Conservation (phyloP, 768 basidiomycete species). For the Paxillus involutus region DNA sequence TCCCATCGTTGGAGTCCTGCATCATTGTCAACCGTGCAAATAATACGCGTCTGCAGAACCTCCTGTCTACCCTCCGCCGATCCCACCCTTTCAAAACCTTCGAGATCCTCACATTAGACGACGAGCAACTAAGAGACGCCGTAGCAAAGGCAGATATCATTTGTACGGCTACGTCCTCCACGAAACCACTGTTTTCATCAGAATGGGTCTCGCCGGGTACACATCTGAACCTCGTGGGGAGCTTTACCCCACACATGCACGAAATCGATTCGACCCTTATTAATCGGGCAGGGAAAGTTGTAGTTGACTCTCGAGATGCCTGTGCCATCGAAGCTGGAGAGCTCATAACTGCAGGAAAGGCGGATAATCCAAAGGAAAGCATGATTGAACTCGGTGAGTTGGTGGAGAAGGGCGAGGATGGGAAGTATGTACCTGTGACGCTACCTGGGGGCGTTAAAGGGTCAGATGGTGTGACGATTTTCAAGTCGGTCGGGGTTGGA, state of each 20-base stretch:
- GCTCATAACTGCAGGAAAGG: constrained; percentile 51
- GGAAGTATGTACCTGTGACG: constrained; percentile 10
- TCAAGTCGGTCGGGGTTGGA: constrained; percentile 87
- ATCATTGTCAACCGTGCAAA: constrained; percentile 63
- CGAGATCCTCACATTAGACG: constrained; percentile 6
- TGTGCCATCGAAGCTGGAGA: constrained; percentile 83
- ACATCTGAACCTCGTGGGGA: constrained; percentile 77
- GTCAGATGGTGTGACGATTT: constrained; percentile 63
- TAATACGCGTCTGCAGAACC: constrained; percentile 45
- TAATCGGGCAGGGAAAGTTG: constrained; percentile 49
- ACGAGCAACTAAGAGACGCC: constrained; percentile 7
- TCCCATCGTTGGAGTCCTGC: constrained; percentile 50
- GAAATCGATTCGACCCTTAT: constrained; percentile 68
- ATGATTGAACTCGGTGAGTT: constrained; percentile 74
- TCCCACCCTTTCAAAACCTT: constrained; percentile 27
- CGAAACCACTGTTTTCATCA: constrained; percentile 66
- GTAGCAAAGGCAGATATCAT: constrained; percentile 45
- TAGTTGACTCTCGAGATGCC: constrained; percentile 75
- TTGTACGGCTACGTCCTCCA: constrained; percentile 73
- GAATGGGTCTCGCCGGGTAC: constrained; percentile 60
- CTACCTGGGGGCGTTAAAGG: constrained; percentile 10
- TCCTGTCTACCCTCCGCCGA: constrained; percentile 32
- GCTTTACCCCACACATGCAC: constrained; percentile 78
- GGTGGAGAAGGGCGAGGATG: constrained; percentile 24
- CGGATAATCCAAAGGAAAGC: constrained; percentile 36